Evolutionary conservation across 306 rosid species (phyloP).

Genomic region (Cucumis sativus): Cucumber_9930_V3 NC_026660.2:10119001-10119500

Average conservation of each 20-base stretch:
- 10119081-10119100: slow-evolving; percentile 71
- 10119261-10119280: neutral
- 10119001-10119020: neutral
- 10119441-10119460: neutral
- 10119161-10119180: slow-evolving; percentile 90
- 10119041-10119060: neutral
- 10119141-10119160: slow-evolving; percentile 82
- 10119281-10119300: neutral
- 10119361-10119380: neutral
- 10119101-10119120: slow-evolving; percentile 83
- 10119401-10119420: neutral
- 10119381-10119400: neutral
- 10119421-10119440: neutral
- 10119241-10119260: neutral
- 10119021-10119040: neutral
- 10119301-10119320: neutral
- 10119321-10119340: neutral
- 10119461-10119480: neutral
- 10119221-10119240: neutral
- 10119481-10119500: neutral
- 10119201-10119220: slow-evolving; percentile 76
- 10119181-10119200: slow-evolving; percentile 80
- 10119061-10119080: slow-evolving; percentile 40
- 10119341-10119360: neutral
- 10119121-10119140: slow-evolving; percentile 82